A percentile compares a stretch with the other conserved stretches of the same genome.
These are phyloP conservation scores for Hypocrella siamensis DNA, from an alignment of 2,329 filamentous ascomycete genomes.

Conservation along the genomic window DNA sequence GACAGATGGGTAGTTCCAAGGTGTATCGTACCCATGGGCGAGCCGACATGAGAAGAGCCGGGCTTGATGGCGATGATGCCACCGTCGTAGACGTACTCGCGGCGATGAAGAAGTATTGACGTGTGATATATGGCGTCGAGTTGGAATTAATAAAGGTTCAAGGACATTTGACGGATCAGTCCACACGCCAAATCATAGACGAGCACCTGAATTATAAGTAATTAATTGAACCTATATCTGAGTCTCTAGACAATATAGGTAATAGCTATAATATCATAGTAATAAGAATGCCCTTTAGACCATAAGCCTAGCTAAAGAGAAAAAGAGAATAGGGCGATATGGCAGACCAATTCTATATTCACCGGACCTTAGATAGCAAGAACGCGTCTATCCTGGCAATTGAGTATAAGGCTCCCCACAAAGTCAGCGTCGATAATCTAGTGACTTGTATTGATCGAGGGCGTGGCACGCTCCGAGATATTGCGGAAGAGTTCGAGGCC, in stretches of 20 bases:
- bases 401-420: conserved; percentile 23
- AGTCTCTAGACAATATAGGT: conserved; percentile 10
- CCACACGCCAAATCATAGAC: conserved; percentile 64
- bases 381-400: conserved; percentile 10
- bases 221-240: conserved; percentile 9
- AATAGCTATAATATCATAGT: conserved; percentile 2
- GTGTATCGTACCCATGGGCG: conserved; percentile 58
- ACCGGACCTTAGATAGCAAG: conserved; percentile 3
- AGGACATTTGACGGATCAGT: conserved; percentile 38
- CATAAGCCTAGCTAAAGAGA: conserved; percentile 4
- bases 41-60: conserved; percentile 73
- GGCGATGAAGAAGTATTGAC: conserved; percentile 66
- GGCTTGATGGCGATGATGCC: conserved; percentile 71
- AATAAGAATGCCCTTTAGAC: background rate
- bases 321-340: conserved; percentile 12
- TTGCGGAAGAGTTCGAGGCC: background rate
- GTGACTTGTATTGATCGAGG: conserved; percentile 16
- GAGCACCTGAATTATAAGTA: conserved; percentile 32
- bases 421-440: conserved; percentile 17
- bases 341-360: conserved; percentile 17
- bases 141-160: conserved; percentile 35
- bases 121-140: conserved; percentile 96
- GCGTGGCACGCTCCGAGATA: conserved; percentile 55
- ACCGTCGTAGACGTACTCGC: conserved; percentile 83
- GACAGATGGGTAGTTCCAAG: conserved; percentile 69